A percentile compares a stretch with the other conserved stretches of the same genome.
Conservation (phyloP, 1,284 basidiomycete species). For the Ganoderma resinaceum region DNA sequence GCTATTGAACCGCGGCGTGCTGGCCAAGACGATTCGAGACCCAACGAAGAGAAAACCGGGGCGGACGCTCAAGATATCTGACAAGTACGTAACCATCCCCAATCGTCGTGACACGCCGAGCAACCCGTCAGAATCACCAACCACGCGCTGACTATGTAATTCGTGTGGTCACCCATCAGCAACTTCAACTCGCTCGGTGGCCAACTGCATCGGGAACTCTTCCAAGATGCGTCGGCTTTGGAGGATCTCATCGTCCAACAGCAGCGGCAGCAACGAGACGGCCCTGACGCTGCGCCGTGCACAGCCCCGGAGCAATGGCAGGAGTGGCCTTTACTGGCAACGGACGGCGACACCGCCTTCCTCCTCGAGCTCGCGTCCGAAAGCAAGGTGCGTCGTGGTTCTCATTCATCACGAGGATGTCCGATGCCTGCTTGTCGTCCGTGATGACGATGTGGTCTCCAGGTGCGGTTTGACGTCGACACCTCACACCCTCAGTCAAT, state of each 20-base stretch:
- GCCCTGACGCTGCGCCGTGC: conserved; percentile 18
- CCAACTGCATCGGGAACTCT: conserved; percentile 63
- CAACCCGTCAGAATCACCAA: conserved; percentile 3
- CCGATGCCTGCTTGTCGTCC: background rate
- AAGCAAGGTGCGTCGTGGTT: conserved; percentile 54
- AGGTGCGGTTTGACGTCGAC: conserved; percentile 77
- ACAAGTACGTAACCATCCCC: conserved; percentile 48
- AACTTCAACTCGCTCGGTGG: conserved; percentile 78
- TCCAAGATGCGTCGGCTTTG: conserved; percentile 70
- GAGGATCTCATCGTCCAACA: conserved; percentile 53
- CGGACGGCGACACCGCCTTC: conserved; percentile 78
- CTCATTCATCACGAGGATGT: background rate
- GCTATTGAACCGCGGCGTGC: conserved; percentile 64
- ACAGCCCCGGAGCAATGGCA: conserved; percentile 58
- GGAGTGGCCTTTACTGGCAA: conserved; percentile 75
- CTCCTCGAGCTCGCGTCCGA: conserved; percentile 76
- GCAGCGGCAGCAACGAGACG: conserved; percentile 3
- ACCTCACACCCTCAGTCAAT: conserved; percentile 61
- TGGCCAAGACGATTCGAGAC: conserved; percentile 72
- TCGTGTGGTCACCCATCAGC: conserved; percentile 41
- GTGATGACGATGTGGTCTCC: conserved; percentile 4
- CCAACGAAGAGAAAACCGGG: conserved; percentile 68
- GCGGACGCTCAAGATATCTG: conserved; percentile 76
- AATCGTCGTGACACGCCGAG: conserved; percentile 13
- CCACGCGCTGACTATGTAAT: background rate